These are phyloP conservation scores for Selaginella moellendorffii DNA, from an alignment of 75 land plant genomes.

Conservation along the genomic window DNA sequence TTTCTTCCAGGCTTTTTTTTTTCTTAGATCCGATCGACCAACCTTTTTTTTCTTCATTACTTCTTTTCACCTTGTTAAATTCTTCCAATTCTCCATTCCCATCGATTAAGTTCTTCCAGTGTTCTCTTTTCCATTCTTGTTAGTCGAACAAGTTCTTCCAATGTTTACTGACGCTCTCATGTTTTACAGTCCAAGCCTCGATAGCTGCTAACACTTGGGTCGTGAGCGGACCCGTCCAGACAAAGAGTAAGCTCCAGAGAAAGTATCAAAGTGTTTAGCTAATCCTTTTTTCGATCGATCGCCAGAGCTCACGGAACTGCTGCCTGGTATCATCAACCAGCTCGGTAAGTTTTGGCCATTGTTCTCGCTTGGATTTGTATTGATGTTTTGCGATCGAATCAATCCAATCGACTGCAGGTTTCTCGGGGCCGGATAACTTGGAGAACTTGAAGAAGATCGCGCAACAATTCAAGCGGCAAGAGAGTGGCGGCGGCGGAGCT, in stretches of 20 bases:
- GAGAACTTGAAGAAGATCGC: conserved; percentile 57
- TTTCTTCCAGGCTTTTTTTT: neutral
- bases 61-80: neutral
- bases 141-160: neutral
- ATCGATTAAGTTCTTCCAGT: neutral
- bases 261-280: conserved; percentile 2
- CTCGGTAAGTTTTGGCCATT: conserved; percentile 36
- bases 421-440: conserved; percentile 66
- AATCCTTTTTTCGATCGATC: neutral
- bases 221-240: conserved; percentile 75
- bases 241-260: conserved; percentile 43
- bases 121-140: neutral
- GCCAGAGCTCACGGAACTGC: conserved; percentile 69
- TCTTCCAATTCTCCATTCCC: neutral
- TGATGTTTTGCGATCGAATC: neutral
- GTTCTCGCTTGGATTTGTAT: too few species aligned
- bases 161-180: neutral
- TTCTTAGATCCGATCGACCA: neutral
- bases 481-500: conserved; percentile 14
- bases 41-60: conserved; percentile 2
- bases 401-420: neutral
- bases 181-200: conserved; percentile 69
- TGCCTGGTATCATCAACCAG: conserved; percentile 82
- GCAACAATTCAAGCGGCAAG: conserved; percentile 61
- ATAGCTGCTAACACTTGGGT: conserved; percentile 95